A percentile compares a stretch with the other conserved stretches of the same genome.
phyloP scores from a whole-genome alignment of 345 rosid genomes.

The Rhizophora apiculata region DNA sequence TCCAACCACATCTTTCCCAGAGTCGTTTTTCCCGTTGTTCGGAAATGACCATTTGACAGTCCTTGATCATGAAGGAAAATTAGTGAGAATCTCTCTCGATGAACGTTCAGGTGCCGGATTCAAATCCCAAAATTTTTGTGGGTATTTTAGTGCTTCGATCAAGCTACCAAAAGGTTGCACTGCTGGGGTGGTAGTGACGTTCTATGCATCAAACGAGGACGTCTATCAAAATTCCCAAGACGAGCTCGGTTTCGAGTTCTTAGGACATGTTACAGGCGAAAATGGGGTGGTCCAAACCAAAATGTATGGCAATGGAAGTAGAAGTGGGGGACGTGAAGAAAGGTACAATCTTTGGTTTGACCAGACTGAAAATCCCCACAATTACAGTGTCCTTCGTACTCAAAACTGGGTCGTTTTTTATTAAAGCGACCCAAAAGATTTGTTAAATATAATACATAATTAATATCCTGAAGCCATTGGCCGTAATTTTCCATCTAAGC shows the following conservation, averaged over 20 bases:
- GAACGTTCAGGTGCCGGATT: slow-evolving; percentile 17
- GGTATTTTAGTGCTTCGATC: slow-evolving; percentile 15
- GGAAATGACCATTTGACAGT: too few species aligned
- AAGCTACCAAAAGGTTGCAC: slow-evolving; percentile 23
- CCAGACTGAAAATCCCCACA: slow-evolving; percentile 12
- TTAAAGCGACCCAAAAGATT: slow-evolving; percentile 6
- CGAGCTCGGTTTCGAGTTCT: slow-evolving; percentile 25
- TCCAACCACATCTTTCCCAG: too few species aligned
- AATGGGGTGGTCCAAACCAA: slow-evolving; percentile 24
- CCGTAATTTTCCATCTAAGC: slow-evolving; percentile 26
- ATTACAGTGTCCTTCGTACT: slow-evolving; percentile 12
- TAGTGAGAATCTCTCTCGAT: background rate
- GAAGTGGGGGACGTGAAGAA: slow-evolving; percentile 13
- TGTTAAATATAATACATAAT: too few species aligned
- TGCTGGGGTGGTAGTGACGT: slow-evolving; percentile 24
- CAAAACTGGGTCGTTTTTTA: slow-evolving; percentile 2
- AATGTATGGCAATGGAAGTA: slow-evolving; percentile 24
- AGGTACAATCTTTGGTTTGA: slow-evolving; percentile 23
- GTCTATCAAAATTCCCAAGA: slow-evolving; percentile 2
- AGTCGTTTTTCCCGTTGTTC: too few species aligned
- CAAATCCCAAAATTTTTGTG: background rate
- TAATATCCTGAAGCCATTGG: slow-evolving; percentile 2
- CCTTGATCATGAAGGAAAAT: background rate
- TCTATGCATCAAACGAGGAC: slow-evolving; percentile 22
- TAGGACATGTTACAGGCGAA: slow-evolving; percentile 9